These are phyloP conservation scores for Fusarium vanettenii DNA, from an alignment of 2,329 filamentous ascomycete genomes.

Conservation along the genomic window DNA sequence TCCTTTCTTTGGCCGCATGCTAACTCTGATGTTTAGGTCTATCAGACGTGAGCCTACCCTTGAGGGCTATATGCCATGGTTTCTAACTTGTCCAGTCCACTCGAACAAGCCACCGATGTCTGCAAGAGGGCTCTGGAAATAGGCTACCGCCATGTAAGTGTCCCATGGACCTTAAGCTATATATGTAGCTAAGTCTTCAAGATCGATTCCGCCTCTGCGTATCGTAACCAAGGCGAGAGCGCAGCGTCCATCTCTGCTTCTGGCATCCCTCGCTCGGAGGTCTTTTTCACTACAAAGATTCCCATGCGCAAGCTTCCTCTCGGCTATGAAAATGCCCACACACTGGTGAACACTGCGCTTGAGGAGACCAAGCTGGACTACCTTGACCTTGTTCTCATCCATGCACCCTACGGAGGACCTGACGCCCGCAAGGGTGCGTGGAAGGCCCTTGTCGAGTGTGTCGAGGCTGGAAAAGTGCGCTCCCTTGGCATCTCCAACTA, in stretches of 20 bases:
- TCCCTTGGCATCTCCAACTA: slow-evolving; percentile 75
- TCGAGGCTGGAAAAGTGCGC: slow-evolving; percentile 70
- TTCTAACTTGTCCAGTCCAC: slow-evolving; percentile 40
- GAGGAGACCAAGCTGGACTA: slow-evolving; percentile 72
- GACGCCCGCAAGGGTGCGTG: slow-evolving; percentile 68
- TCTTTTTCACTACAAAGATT: slow-evolving; percentile 70
- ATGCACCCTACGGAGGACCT: slow-evolving; percentile 69
- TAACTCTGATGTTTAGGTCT: slow-evolving; percentile 54
- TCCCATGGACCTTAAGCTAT: neutral
- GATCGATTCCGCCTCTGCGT: slow-evolving; percentile 66
- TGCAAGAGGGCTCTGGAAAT: slow-evolving; percentile 59
- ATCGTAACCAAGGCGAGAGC: slow-evolving; percentile 62
- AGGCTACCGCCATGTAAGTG: slow-evolving; percentile 65
- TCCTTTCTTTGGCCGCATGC: neutral
- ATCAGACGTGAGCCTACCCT: slow-evolving; percentile 59
- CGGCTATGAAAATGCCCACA: slow-evolving; percentile 72
- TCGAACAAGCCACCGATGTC: slow-evolving; percentile 48
- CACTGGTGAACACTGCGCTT: slow-evolving; percentile 72
- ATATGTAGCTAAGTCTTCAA: slow-evolving; percentile 31
- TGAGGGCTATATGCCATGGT: neutral
- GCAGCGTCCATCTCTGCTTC: slow-evolving; percentile 58
- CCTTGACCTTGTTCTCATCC: slow-evolving; percentile 74
- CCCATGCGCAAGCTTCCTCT: slow-evolving; percentile 53
- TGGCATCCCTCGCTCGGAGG: slow-evolving; percentile 56
- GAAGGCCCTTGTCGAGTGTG: slow-evolving; percentile 72